phyloP scores from a whole-genome alignment of 345 rosid genomes.

The Brassica juncea region DNA sequence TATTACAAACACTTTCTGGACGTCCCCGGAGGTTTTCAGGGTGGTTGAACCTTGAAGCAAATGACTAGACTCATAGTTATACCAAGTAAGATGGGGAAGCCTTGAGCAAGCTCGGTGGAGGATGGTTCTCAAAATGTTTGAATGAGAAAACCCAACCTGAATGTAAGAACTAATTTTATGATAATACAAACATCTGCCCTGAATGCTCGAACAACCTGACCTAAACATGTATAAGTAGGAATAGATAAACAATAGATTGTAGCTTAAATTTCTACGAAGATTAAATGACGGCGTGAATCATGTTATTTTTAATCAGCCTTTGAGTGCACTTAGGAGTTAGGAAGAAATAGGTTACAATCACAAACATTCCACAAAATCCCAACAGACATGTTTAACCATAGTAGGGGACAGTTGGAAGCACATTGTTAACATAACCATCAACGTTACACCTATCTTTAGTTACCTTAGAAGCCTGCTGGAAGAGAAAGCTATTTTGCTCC shows the following conservation, averaged over 20 bases:
- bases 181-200: conserved; percentile 13
- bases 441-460: conserved; percentile 6
- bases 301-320: not conserved
- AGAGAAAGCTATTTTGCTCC: conserved; percentile 97
- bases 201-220: not conserved
- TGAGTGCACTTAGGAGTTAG: not conserved
- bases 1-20: conserved; percentile 67
- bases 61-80: conserved; percentile 46
- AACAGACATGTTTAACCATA: not conserved
- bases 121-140: conserved; percentile 78
- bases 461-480: conserved; percentile 99
- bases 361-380: not conserved
- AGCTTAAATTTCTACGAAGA: not conserved
- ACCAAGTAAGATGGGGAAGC: conserved; percentile 63
- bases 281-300: not conserved
- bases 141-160: conserved; percentile 98
- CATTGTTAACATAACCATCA: conserved; percentile 8
- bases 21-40: conserved; percentile 40
- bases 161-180: conserved; percentile 20
- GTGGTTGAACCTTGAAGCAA: conserved; percentile 35
- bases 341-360: not conserved
- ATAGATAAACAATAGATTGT: not conserved
- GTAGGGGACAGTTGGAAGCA: conserved; percentile 10
- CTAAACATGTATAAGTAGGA: conserved; percentile 3
- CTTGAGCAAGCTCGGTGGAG: conserved; percentile 73